Conservation (phyloP, 2,329 filamentous ascomycete species). For the Phialophora expanda region DNA sequence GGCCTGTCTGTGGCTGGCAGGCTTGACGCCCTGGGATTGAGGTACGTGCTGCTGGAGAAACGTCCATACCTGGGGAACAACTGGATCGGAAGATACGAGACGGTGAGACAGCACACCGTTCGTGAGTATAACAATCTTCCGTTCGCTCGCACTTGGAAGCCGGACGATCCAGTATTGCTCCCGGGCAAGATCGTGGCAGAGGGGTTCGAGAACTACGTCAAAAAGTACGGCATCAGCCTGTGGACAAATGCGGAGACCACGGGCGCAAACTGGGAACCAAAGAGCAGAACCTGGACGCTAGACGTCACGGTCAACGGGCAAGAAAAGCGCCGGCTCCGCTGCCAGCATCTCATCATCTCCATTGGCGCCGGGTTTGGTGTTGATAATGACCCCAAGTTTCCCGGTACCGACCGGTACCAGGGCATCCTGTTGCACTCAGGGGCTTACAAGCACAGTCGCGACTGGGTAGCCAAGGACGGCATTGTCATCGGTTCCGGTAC, state of each 20-base stretch:
- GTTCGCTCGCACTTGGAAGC: conserved; percentile 40
- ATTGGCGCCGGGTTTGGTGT: conserved; percentile 44
- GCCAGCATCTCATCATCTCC: conserved; percentile 45
- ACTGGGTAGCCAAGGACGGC: conserved; percentile 53
- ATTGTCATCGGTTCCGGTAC: conserved; percentile 58
- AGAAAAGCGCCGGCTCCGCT: conserved; percentile 33
- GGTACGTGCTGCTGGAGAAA: conserved; percentile 53
- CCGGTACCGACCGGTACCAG: conserved; percentile 44
- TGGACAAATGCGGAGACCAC: conserved; percentile 48
- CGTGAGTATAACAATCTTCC: conserved; percentile 39
- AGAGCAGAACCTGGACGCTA: conserved; percentile 47
- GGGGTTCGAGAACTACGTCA: conserved; percentile 34
- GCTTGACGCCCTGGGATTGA: conserved; percentile 51
- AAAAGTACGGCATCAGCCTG: conserved; percentile 41
- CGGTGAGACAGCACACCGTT: conserved; percentile 44
- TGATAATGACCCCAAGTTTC: conserved; percentile 40
- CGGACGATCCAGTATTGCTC: conserved; percentile 37
- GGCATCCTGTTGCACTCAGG: conserved; percentile 47
- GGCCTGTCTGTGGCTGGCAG: conserved; percentile 53
- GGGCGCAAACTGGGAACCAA: conserved; percentile 48
- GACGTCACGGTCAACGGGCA: conserved; percentile 23
- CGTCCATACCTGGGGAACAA: conserved; percentile 52
- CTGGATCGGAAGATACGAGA: conserved; percentile 55
- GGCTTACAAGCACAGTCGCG: conserved; percentile 43
- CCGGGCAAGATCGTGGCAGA: conserved; percentile 38